Conservation (phyloP, 2,329 filamentous ascomycete genomes). For the Coniella vitis region DNA sequence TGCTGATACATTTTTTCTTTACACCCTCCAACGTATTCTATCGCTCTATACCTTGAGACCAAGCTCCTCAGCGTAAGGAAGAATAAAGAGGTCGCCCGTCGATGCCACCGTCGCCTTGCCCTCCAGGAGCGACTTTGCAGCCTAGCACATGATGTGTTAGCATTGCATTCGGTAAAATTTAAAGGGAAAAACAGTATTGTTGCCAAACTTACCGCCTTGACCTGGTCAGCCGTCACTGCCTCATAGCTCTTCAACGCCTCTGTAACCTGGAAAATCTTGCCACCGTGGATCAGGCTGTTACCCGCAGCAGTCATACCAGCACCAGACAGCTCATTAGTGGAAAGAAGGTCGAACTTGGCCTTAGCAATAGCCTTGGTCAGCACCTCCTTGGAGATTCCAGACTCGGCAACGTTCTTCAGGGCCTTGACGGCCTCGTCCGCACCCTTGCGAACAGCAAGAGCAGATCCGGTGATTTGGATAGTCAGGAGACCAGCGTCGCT, state of each 20-base stretch:
- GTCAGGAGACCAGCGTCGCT: slow-evolving; percentile 89
- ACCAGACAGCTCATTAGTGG: slow-evolving; percentile 70
- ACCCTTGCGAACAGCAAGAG: slow-evolving; percentile 64
- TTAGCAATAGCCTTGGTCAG: slow-evolving; percentile 86
- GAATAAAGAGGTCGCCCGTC: slow-evolving; percentile 83
- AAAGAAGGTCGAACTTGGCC: slow-evolving; percentile 88
- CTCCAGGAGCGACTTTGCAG: slow-evolving; percentile 80
- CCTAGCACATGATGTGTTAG: slow-evolving; percentile 45
- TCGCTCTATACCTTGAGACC: slow-evolving; percentile 80
- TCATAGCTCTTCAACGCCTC: slow-evolving; percentile 74
- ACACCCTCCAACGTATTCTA: slow-evolving; percentile 18
- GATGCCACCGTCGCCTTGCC: slow-evolving; percentile 83
- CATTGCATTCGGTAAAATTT: neutral
- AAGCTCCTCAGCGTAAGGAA: slow-evolving; percentile 91
- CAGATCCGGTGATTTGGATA: slow-evolving; percentile 71
- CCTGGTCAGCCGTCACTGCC: slow-evolving; percentile 71
- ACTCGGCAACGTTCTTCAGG: slow-evolving; percentile 73
- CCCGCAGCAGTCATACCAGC: slow-evolving; percentile 78
- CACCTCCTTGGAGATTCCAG: slow-evolving; percentile 73
- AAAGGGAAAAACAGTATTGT: neutral
- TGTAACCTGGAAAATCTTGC: slow-evolving; percentile 77
- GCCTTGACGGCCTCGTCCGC: slow-evolving; percentile 72
- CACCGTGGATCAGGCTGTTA: slow-evolving; percentile 71
- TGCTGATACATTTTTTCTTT: slow-evolving; percentile 36
- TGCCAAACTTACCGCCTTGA: slow-evolving; percentile 66